Evolutionary conservation across 2,329 filamentous ascomycete genomes (phyloP).

Genomic region (Ceratocystis diversiconidia): DNA sequence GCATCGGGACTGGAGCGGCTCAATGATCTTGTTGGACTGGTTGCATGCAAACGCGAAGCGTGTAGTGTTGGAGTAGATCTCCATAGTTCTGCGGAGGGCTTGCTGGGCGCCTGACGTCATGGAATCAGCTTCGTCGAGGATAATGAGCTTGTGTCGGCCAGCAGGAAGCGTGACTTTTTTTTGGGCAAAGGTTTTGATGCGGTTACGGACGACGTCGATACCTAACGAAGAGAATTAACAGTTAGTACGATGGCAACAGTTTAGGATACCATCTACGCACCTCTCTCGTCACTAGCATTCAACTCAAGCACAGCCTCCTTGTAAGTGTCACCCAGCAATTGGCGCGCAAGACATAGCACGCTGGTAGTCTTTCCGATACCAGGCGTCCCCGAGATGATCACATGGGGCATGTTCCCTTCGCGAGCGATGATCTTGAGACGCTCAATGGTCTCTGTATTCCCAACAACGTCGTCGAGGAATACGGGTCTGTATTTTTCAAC

Average conservation of each 20-base stretch:
- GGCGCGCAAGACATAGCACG: slow-evolving; percentile 79
- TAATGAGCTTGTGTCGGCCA: slow-evolving; percentile 89
- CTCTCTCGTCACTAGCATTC: slow-evolving; percentile 91
- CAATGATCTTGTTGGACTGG: slow-evolving; percentile 98
- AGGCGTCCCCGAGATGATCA: slow-evolving; percentile 99
- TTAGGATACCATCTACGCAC: slow-evolving; percentile 26
- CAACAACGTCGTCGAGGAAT: slow-evolving; percentile 91
- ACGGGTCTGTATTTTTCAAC: slow-evolving; percentile 96
- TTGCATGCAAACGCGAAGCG: slow-evolving; percentile 98
- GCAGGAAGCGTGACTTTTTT: slow-evolving; percentile 93
- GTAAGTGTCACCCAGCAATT: slow-evolving; percentile 82
- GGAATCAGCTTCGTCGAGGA: slow-evolving; percentile 93
- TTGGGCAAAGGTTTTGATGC: slow-evolving; percentile 96
- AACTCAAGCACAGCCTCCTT: slow-evolving; percentile 95
- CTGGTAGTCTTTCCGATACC: slow-evolving; percentile 98
- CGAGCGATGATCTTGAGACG: slow-evolving; percentile 95
- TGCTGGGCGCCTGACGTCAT: slow-evolving; percentile 98
- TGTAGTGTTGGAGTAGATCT: slow-evolving; percentile 94
- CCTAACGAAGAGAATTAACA: slow-evolving; percentile 32
- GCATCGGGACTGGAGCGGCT: slow-evolving; percentile 92
- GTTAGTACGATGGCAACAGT: not conserved
- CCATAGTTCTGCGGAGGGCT: slow-evolving; percentile 89
- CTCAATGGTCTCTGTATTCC: slow-evolving; percentile 95
- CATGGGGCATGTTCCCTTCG: slow-evolving; percentile 97
- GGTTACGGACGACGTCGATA: slow-evolving; percentile 91